Evolutionary conservation across 1,284 basidiomycete species (phyloP), one percentile per base, ranked within the genome.

Genomic region (Microbotryum intermedium): DNA sequence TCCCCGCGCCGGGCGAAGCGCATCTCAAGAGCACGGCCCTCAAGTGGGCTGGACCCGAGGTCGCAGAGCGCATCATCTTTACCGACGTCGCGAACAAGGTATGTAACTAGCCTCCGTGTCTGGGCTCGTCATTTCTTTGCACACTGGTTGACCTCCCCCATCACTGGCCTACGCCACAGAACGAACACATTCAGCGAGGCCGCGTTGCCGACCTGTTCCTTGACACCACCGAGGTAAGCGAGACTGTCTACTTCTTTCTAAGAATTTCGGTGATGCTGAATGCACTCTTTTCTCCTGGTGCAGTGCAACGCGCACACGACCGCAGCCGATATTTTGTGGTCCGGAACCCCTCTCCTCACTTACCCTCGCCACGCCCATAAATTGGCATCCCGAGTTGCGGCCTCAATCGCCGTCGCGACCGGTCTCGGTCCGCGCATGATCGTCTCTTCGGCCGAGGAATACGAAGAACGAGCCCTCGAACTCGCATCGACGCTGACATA

Each of bases 231-330:
- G 83, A 84, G 76, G 80, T 80, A 45, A 28, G 77, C 29, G 16
- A 9, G 4, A 10, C 11, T 21, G 11, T 39, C 28, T 3, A 16
- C 11, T 45, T 13, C 13, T 25, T 26, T n/a, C 21, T 21, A 44
- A 34, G 34, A 5, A 39, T 39, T 16, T 39, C 18, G 34, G 46
- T 57, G 26, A 55, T 21, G 8, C 4, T 18, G 20, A 25, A 45
- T 50, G 55, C 39, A 53, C 20, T 7, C 50, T 10, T n/a, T 47
- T 11, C 45, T 0, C 25, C 25, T 25, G 30, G 16, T 46, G 50
- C 46, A 81, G 79, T 83, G 83, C 71, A 83, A 81, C 61, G 83
- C 83, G 6, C 83, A 84, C 64, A 84, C 83, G 10, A 80, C 82
- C 16, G 81, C 82, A 8, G 79, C 80, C 18, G 83, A 84, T 66